phyloP scores from a whole-genome alignment of 139 green algal genomes.

The Gonium pectorale region DNA sequence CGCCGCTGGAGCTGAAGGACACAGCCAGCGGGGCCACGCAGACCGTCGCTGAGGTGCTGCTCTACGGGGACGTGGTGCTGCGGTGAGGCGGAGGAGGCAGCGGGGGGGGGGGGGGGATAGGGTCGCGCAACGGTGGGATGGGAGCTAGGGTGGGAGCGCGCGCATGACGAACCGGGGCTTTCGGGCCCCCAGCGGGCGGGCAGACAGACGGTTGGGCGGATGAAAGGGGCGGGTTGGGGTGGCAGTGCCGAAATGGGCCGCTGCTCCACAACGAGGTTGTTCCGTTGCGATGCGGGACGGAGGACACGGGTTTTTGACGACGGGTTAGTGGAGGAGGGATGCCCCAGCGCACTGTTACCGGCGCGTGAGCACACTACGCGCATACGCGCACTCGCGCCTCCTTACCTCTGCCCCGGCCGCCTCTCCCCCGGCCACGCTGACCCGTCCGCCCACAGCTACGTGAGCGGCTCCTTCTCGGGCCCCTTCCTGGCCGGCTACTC shows the following conservation, averaged over 20 bases:
- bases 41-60: conserved; percentile 77
- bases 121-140: not conserved
- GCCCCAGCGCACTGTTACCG: no score
- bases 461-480: conserved; percentile 49
- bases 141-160: no score
- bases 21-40: conserved; percentile 16
- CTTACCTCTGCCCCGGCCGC: not conserved
- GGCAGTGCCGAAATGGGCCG: no score
- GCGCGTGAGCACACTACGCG: no score
- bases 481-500: conserved; percentile 88
- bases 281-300: no score
- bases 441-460: conserved; percentile 16
- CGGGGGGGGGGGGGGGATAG: not conserved
- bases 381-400: not conserved
- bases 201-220: no score
- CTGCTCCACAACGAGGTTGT: no score
- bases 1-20: conserved; percentile 70
- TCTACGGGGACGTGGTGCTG: conserved; percentile 97
- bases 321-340: no score
- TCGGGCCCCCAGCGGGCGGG: no score
- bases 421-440: not conserved
- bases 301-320: no score
- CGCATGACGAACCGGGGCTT: no score
- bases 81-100: conserved; percentile 63
- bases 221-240: no score